phyloP scores from a whole-genome alignment of 176 grass and related monocot species.

The Cymbopogon citratus region DNA sequence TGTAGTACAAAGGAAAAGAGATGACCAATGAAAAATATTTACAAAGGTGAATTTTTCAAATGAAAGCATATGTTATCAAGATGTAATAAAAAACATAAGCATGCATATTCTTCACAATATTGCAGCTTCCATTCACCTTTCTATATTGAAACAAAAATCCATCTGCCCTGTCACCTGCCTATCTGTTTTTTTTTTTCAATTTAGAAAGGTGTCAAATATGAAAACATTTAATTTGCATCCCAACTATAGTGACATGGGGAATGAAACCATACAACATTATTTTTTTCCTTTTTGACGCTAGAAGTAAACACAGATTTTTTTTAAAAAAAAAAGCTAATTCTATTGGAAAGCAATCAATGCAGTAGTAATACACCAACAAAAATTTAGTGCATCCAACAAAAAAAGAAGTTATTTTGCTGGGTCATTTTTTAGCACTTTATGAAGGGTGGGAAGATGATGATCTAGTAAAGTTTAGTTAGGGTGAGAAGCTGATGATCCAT shows the following conservation, averaged over 20 bases:
- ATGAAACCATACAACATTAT: not conserved
- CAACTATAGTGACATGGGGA: not conserved
- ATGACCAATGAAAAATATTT: not conserved
- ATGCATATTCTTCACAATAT: not conserved
- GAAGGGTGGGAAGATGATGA: not conserved
- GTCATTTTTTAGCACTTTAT: not conserved
- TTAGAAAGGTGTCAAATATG: not conserved
- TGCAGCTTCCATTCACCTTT: not conserved
- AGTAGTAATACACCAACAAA: not conserved
- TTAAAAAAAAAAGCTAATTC: not conserved
- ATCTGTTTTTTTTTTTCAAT: too few species aligned
- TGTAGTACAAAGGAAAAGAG: not conserved
- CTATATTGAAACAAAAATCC: not conserved
- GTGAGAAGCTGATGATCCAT: not conserved
- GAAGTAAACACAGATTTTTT: not conserved
- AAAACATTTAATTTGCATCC: constrained; percentile 4
- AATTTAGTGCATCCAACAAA: not conserved
- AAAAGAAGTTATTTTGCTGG: not conserved
- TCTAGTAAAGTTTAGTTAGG: not conserved
- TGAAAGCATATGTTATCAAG: not conserved
- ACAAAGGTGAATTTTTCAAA: not conserved
- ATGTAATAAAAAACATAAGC: not conserved
- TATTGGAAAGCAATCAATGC: not conserved
- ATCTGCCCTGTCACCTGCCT: not conserved
- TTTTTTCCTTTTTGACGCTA: not conserved